These are phyloP conservation scores for Debaryomyces prosopidis DNA, from an alignment of 805 yeast species.

Conservation along the genomic window DNA sequence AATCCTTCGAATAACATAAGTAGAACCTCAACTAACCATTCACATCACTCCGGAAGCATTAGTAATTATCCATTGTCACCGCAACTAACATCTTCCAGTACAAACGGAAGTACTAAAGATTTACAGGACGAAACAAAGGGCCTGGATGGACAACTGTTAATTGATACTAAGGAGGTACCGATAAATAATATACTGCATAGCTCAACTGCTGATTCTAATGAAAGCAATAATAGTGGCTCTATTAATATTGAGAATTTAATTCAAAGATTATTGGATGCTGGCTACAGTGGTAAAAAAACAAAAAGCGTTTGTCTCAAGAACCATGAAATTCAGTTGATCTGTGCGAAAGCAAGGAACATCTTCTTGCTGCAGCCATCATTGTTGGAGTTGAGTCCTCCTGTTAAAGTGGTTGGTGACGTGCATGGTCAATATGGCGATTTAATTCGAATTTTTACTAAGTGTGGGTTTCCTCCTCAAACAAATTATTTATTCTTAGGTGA, in stretches of 20 bases:
- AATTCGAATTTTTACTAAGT: constrained; percentile 85
- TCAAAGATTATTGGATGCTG: constrained; percentile 90
- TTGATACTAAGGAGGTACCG: not conserved
- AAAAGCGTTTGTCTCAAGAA: constrained; percentile 85
- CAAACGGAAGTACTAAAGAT: constrained; percentile 3
- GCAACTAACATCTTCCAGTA: constrained; percentile 10
- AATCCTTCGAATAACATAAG: constrained; percentile 6
- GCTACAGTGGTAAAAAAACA: constrained; percentile 92
- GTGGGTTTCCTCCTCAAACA: constrained; percentile 95
- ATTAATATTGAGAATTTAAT: constrained; percentile 82
- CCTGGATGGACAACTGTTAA: not conserved
- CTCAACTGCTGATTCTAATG: not conserved
- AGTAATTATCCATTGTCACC: constrained; percentile 19
- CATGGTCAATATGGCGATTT: constrained; percentile 96
- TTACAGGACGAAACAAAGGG: not conserved
- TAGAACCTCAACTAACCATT: constrained; percentile 27
- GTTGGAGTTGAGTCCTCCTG: constrained; percentile 83
- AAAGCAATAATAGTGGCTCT: constrained; percentile 4
- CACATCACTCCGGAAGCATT: constrained; percentile 11
- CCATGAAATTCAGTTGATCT: constrained; percentile 83
- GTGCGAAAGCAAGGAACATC: constrained; percentile 85
- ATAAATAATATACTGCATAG: not conserved
- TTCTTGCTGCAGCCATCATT: constrained; percentile 88
- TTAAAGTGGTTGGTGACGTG: constrained; percentile 88
- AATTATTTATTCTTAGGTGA: constrained; percentile 93